Conservation (phyloP, 805 yeast species). For the Wickerhamiella australiensis region DNA sequence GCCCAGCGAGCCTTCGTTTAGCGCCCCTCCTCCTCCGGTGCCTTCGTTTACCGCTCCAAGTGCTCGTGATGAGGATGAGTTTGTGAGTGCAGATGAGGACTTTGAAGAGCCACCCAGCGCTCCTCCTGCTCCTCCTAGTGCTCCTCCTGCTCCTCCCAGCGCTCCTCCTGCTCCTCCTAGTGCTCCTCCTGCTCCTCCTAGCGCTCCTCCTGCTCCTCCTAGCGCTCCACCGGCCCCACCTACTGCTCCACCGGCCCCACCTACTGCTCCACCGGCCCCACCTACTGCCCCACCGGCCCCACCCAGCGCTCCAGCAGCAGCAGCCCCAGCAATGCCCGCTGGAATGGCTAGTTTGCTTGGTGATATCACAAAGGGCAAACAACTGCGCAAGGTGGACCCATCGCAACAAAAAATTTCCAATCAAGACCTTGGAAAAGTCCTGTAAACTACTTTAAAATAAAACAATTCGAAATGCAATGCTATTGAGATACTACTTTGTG, state of each 20-base stretch:
- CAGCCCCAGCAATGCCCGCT: conserved; percentile 25
- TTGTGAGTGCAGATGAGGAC: conserved; percentile 8
- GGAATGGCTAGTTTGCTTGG: conserved; percentile 26
- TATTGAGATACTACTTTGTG: neutral
- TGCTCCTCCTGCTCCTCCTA: conserved; percentile 20
- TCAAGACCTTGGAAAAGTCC: conserved; percentile 23
- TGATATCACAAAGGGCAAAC: conserved; percentile 28
- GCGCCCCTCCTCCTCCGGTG: neutral
- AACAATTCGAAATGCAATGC: neutral
- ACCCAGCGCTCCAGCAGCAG: conserved; percentile 25
- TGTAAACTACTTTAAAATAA: conserved; percentile 13
- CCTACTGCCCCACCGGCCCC: conserved; percentile 22
- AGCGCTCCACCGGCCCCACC: conserved; percentile 21
- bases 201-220: conserved; percentile 25
- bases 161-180: conserved; percentile 13
- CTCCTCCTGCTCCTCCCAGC: conserved; percentile 14
- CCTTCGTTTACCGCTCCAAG: neutral
- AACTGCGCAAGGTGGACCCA: conserved; percentile 25
- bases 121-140: conserved; percentile 25
- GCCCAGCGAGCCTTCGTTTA: conserved; percentile 11
- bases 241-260: conserved; percentile 29
- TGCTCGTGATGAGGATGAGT: neutral
- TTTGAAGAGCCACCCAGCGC: conserved; percentile 8
- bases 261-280: conserved; percentile 25
- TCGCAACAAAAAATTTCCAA: conserved; percentile 23